Base-by-base conservation (phyloP, 1,139 yeast species). In the Suhomyces coccinellae region DNA sequence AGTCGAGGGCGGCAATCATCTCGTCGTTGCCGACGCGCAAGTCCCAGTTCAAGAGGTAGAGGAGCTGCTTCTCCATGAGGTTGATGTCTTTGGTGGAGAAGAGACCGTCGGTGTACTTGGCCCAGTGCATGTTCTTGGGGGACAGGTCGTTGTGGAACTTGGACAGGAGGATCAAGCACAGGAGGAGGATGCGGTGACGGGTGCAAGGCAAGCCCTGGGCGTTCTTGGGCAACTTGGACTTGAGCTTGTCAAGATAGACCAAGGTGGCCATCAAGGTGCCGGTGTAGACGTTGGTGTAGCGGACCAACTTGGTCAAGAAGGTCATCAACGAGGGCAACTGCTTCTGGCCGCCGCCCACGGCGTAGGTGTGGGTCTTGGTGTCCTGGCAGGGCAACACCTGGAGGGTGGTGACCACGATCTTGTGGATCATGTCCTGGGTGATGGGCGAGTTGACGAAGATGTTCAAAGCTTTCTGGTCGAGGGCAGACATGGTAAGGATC, bases 131-230 rank as follows among this genome's bases (percentile, higher is more conserved):
- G 65, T 85, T 86, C 58, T 84, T 81, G 49, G 91, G 90, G 16
- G 87, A 81, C 11, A 86, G 80, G 59, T 86, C 95, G 64, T 85
- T 85, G 68, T 83, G 87, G 64, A 74, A 82, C 63, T 86, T 86
- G 39, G 89, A 80, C 17, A 88, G 79, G 50, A 86, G 73, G 46
- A 86, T 84, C 55, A 86, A 67, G 59, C 90, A 83, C 13, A 89
- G 85, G 49, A 86, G 72, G 54, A 86, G 80, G 49, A 86, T 83
- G 58, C 95, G 74, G 63, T 86, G 93, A 59, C 88, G 75, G 1
- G 95, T 85, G 52, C 89, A 84, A 28, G 90, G 87, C 51, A 84
- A 68, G 28, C 93, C 93, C 55, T 81, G 83, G 29, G 91, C 87
- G 52, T 83, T 85, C 48, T 71, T 69, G 36, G 93, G 91, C 46